Evolutionary conservation across 805 yeast genomes (phyloP).

Genomic region (Yarrowia yakushimensis): DNA sequence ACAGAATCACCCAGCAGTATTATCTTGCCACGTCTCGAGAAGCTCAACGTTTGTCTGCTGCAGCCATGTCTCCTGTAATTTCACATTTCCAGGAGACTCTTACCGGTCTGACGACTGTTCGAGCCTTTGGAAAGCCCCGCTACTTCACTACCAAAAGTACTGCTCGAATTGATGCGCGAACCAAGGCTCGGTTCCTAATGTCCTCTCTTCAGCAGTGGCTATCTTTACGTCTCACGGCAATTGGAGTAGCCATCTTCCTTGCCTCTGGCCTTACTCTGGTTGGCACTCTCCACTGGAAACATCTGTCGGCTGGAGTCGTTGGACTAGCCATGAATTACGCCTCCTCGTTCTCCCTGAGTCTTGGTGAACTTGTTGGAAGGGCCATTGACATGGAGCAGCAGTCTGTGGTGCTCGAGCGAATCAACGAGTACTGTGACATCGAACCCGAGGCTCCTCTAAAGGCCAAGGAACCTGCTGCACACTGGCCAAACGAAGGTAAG

Average conservation of each 20-base stretch:
- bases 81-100: slow-evolving; percentile 81
- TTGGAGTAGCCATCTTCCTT: slow-evolving; percentile 26
- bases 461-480: slow-evolving; percentile 19
- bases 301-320: slow-evolving; percentile 43
- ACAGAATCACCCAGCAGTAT: slow-evolving; percentile 65
- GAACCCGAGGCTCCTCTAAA: slow-evolving; percentile 52
- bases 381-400: slow-evolving; percentile 36
- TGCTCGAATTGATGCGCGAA: slow-evolving; percentile 58
- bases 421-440: slow-evolving; percentile 55
- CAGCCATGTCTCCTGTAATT: slow-evolving; percentile 71
- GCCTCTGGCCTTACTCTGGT: slow-evolving; percentile 28
- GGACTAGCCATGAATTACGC: slow-evolving; percentile 63
- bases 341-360: slow-evolving; percentile 51
- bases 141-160: slow-evolving; percentile 54
- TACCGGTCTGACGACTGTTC: slow-evolving; percentile 70
- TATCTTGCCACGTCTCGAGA: slow-evolving; percentile 73
- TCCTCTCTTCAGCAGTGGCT: slow-evolving; percentile 88
- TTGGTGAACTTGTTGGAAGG: slow-evolving; percentile 38
- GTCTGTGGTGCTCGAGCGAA: slow-evolving; percentile 64
- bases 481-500: slow-evolving; percentile 64
- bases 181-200: slow-evolving; percentile 79
- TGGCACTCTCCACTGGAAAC: slow-evolving; percentile 17
- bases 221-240: slow-evolving; percentile 45
- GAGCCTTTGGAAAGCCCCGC: slow-evolving; percentile 64
- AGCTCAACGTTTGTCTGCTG: slow-evolving; percentile 66